Evolutionary conservation across 2,329 filamentous ascomycete genomes (phyloP), one percentile per base, ranked within the genome.

Genomic region (Ramichloridium luteum): DNA sequence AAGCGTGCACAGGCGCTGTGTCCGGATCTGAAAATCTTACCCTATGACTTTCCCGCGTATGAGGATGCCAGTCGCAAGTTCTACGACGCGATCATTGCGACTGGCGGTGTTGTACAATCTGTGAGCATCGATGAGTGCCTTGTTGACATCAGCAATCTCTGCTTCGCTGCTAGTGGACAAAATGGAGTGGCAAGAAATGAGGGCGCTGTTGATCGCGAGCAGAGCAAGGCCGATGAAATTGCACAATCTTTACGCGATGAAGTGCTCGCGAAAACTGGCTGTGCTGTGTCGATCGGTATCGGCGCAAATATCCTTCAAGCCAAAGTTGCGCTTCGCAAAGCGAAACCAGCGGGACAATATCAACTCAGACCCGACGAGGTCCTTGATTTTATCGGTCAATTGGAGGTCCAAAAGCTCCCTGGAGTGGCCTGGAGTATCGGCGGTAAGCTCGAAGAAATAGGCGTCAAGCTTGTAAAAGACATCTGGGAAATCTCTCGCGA

Each of bases 91-190:
- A 82, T 98, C 8, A 59, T 96, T 18, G 70, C 74, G 4, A 66
- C 85, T 6, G 84, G 80, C 12, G 88, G 85, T 1, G 59, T 83
- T 12, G 84, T 96, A 0, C 90, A 98, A 53, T 96, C 90, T 49
- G 88, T 98, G 31, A 96, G 90, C 50, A 81, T 98, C 27, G 92
- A 98, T 44, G 92, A 98, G 57, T 90, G 85, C 1, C 68, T 98
- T 5, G 61, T 98, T 11, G 90, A 98, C 55, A 70, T 86, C 18
- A 90, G 82, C 3, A 62, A 64, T 3, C 58, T 81, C 3, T 80
- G 90, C 37, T 60, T 84, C 27, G 61, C 67, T 9, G 68, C 68
- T 10, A 69, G 72, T 8, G 75, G 73, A 2, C 80, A 78, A 2
- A 70, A 80, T 45, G 82, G 80, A 1, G 61, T 63, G 13, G 70